These are phyloP conservation scores for Groenewaldozyma tartarivorans DNA, from an alignment of 805 yeast genomes.

Conservation along the genomic window DNA sequence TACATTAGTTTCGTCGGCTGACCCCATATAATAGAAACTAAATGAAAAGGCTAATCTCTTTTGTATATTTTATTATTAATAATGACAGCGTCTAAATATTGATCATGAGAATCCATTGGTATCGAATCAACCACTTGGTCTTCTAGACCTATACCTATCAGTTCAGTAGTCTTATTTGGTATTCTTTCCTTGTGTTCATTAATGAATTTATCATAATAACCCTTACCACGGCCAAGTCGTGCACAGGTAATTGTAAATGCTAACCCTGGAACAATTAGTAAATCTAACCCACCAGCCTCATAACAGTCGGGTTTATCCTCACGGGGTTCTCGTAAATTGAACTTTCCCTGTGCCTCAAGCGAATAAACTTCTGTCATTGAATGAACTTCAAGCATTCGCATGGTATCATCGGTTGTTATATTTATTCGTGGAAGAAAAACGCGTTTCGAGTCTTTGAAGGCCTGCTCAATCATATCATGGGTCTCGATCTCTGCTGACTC, in stretches of 20 bases:
- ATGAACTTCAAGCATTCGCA: constrained; percentile 48
- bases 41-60: too few species aligned
- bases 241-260: constrained; percentile 49
- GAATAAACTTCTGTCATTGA: constrained; percentile 33
- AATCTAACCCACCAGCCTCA: constrained; percentile 43
- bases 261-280: constrained; percentile 77
- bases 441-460: constrained; percentile 40
- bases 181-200: constrained; percentile 33
- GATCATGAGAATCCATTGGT: constrained; percentile 59
- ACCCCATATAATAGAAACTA: not conserved
- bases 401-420: constrained; percentile 42
- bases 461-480: constrained; percentile 37
- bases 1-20: constrained; percentile 45
- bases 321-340: constrained; percentile 57
- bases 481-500: constrained; percentile 64
- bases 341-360: constrained; percentile 61
- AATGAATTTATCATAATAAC: constrained; percentile 77
- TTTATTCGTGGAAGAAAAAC: constrained; percentile 36
- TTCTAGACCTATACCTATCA: constrained; percentile 54
- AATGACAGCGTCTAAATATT: constrained; percentile 45
- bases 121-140: constrained; percentile 49
- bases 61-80: constrained; percentile 28
- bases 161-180: constrained; percentile 14
- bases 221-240: constrained; percentile 88
- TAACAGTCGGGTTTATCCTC: constrained; percentile 10